These are phyloP conservation scores for Brassica balearica DNA, from an alignment of 441 rosid genomes.

Conservation along the genomic window DNA sequence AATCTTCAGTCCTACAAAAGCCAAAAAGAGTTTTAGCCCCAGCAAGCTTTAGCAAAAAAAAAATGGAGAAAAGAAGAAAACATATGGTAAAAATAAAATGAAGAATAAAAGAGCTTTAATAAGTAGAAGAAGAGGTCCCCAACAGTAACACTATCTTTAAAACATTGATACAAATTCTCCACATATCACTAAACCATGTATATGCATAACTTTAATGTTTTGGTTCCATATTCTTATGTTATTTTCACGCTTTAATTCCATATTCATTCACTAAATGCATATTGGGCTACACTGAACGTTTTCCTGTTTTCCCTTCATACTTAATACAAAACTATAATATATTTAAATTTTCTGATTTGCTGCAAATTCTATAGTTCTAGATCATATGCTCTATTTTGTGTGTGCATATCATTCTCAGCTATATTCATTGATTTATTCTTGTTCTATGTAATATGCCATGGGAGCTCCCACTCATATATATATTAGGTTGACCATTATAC, in stretches of 20 bases:
- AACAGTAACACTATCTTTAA: constrained; percentile 45
- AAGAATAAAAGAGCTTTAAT: constrained; percentile 47
- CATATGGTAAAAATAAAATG: constrained; percentile 43
- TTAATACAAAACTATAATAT: neutral
- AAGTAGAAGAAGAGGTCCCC: constrained; percentile 47
- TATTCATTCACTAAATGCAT: constrained; percentile 17
- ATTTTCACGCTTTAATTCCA: constrained; percentile 17
- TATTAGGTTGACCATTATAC: constrained; percentile 28
- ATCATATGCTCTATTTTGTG: constrained; percentile 28
- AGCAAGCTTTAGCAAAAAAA: constrained; percentile 49
- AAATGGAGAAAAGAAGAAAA: constrained; percentile 32
- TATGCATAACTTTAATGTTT: constrained; percentile 41
- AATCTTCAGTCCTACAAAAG: constrained; percentile 85
- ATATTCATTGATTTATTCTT: constrained; percentile 43
- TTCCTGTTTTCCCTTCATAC: constrained; percentile 1
- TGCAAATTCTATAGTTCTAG: constrained; percentile 27
- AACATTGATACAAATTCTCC: constrained; percentile 50
- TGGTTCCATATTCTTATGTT: constrained; percentile 37
- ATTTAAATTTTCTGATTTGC: neutral
- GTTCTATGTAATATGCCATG: constrained; percentile 42
- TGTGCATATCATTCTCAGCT: constrained; percentile 41
- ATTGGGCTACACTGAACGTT: constrained; percentile 28
- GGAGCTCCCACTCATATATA: constrained; percentile 43
- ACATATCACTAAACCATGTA: constrained; percentile 36
- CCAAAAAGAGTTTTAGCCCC: constrained; percentile 52